phyloP scores from a whole-genome alignment of 257 asterid species.

The Plantago ovata region DNA sequence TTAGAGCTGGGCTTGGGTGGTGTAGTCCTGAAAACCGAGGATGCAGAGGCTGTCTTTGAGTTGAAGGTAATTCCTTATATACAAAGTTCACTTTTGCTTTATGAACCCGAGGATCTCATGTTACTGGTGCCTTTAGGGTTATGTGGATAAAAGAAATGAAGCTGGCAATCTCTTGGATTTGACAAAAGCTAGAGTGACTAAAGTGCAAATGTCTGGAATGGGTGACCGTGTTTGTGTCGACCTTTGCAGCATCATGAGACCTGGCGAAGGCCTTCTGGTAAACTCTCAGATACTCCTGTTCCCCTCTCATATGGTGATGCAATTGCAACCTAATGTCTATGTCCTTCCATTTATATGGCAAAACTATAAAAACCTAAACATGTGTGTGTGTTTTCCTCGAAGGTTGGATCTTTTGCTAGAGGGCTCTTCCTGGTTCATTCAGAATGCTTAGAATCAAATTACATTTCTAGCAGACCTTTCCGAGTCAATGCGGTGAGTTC shows the following conservation, averaged over 20 bases:
- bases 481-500: conserved; percentile 87
- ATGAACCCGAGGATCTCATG: conserved; percentile 20
- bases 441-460: conserved; percentile 82
- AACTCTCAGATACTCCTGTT: conserved; percentile 14
- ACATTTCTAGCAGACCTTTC: conserved; percentile 94
- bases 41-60: conserved; percentile 52
- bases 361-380: conserved; percentile 11
- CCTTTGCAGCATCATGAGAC: conserved; percentile 87
- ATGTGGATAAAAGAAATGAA: conserved; percentile 59
- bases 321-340: too few species aligned
- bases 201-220: conserved; percentile 73
- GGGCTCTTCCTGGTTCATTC: conserved; percentile 93
- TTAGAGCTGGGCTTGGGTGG: conserved; percentile 88
- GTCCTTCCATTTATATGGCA: conserved; percentile 4
- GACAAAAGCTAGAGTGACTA: conserved; percentile 56
- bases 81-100: conserved; percentile 7
- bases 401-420: conserved; percentile 95
- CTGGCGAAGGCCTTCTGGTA: conserved; percentile 98
- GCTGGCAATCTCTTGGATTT: conserved; percentile 49
- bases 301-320: background rate
- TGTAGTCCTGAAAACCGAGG: conserved; percentile 76
- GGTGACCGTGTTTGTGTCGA: conserved; percentile 95
- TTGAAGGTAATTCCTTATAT: conserved; percentile 52
- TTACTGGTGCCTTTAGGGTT: conserved; percentile 41
- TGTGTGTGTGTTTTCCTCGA: conserved; percentile 9